Conservation (phyloP, 768 basidiomycete genomes). For the Macrocybe gigantea region DNA sequence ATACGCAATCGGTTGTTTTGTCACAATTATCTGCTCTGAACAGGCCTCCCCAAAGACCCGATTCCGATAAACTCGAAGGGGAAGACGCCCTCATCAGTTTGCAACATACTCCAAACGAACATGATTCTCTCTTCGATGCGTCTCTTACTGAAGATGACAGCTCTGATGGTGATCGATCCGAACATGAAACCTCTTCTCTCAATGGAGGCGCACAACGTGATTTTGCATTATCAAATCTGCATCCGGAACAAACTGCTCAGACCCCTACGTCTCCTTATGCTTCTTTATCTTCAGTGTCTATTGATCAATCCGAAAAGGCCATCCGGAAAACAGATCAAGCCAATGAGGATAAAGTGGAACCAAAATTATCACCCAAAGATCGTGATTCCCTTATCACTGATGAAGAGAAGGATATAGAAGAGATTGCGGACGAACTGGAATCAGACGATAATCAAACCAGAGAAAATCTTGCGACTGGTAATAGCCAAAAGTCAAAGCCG, state of each 20-base stretch:
- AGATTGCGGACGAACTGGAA: too few relatives aligned
- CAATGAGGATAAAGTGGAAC: too few relatives aligned
- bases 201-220: background rate
- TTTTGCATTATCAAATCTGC: background rate
- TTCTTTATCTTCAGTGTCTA: too few relatives aligned
- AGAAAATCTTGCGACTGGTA: too few relatives aligned
- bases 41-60: background rate
- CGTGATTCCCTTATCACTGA: too few relatives aligned
- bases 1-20: constrained; percentile 10
- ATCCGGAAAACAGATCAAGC: too few relatives aligned
- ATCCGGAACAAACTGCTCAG: background rate
- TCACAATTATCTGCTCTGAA: constrained; percentile 11
- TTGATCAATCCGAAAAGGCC: too few relatives aligned
- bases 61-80: background rate
- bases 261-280: background rate
- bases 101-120: background rate
- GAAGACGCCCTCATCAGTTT: background rate
- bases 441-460: too few relatives aligned
- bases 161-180: background rate
- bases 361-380: too few relatives aligned
- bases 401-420: too few relatives aligned
- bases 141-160: background rate
- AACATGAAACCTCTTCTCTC: background rate
- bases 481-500: too few relatives aligned
- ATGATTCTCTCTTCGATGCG: background rate